Evolutionary conservation across 2,329 filamentous ascomycete genomes (phyloP).

Genomic region (Cucurbitaria berberidis): DNA sequence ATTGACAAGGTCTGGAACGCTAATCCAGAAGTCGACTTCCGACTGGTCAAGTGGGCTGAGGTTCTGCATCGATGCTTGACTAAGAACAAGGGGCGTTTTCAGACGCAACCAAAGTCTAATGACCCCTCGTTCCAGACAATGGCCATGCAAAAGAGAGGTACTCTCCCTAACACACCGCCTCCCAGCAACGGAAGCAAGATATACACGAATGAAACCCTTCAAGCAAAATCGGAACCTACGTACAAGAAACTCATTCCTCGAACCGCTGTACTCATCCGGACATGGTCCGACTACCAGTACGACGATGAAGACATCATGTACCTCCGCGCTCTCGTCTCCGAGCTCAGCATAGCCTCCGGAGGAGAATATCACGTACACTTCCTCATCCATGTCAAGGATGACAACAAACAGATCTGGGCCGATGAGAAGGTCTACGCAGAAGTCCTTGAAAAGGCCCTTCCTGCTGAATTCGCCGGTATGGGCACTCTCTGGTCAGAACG

Average conservation of each 20-base stretch:
- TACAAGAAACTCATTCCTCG: slow-evolving; percentile 57
- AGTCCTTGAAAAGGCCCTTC: slow-evolving; percentile 60
- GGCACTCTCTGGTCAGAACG: slow-evolving; percentile 60
- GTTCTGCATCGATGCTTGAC: slow-evolving; percentile 75
- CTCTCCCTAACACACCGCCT: background rate
- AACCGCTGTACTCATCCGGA: slow-evolving; percentile 80
- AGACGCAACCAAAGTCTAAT: slow-evolving; percentile 41
- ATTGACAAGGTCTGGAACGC: slow-evolving; percentile 79
- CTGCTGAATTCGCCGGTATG: slow-evolving; percentile 59
- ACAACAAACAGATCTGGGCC: slow-evolving; percentile 79
- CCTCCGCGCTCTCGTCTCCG: slow-evolving; percentile 79
- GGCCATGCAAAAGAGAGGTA: slow-evolving; percentile 36
- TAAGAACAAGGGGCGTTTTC: slow-evolving; percentile 74
- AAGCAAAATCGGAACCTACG: slow-evolving; percentile 26
- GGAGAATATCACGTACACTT: slow-evolving; percentile 86
- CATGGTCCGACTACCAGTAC: slow-evolving; percentile 82
- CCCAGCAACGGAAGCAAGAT: slow-evolving; percentile 5
- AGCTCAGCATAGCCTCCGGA: slow-evolving; percentile 77
- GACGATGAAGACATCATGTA: slow-evolving; percentile 81
- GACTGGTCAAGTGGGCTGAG: slow-evolving; percentile 77
- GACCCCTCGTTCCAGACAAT: slow-evolving; percentile 52
- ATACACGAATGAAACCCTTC: slow-evolving; percentile 19
- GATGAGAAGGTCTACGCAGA: slow-evolving; percentile 75
- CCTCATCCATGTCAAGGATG: slow-evolving; percentile 82
- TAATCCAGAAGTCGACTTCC: slow-evolving; percentile 75